These are phyloP conservation scores for Beauveria sp. DNA, from an alignment of 2,329 filamentous ascomycete genomes.

Conservation along the genomic window DNA sequence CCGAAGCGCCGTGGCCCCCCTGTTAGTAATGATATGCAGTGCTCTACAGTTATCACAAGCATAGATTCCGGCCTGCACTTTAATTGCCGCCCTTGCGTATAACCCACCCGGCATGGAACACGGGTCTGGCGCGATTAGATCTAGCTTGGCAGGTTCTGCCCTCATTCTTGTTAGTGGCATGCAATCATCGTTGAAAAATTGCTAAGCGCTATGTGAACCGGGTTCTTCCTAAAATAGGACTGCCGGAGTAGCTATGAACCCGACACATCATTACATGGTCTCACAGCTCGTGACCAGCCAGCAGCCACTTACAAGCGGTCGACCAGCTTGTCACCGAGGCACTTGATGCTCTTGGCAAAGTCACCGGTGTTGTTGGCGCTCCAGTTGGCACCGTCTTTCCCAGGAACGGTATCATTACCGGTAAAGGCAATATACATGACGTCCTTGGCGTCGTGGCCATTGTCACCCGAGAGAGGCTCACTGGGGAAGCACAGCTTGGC, in stretches of 20 bases:
- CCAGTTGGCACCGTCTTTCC: constrained; percentile 42
- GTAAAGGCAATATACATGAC: constrained; percentile 50
- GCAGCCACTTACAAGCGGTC: neutral
- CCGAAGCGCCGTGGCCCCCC: no score
- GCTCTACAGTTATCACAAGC: no score
- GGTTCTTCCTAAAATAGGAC: neutral
- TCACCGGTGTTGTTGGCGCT: constrained; percentile 32
- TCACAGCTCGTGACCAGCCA: neutral
- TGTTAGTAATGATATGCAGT: no score
- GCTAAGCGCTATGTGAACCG: neutral
- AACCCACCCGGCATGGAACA: neutral
- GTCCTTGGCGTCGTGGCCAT: constrained; percentile 44
- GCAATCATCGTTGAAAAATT: no score
- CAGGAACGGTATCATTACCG: constrained; percentile 43
- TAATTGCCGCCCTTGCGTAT: no score
- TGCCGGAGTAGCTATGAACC: neutral
- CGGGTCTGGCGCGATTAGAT: neutral
- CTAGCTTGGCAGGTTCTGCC: neutral
- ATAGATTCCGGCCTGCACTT: no score
- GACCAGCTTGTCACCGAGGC: constrained; percentile 39
- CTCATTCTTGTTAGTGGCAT: no score
- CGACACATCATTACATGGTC: neutral
- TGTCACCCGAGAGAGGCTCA: constrained; percentile 37
- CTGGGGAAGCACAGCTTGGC: constrained; percentile 44
- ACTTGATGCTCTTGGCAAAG: constrained; percentile 41